These are phyloP conservation scores for Paracoccidioides brasiliensis DNA, from an alignment of 2,329 filamentous ascomycete species.

Conservation along the genomic window DNA sequence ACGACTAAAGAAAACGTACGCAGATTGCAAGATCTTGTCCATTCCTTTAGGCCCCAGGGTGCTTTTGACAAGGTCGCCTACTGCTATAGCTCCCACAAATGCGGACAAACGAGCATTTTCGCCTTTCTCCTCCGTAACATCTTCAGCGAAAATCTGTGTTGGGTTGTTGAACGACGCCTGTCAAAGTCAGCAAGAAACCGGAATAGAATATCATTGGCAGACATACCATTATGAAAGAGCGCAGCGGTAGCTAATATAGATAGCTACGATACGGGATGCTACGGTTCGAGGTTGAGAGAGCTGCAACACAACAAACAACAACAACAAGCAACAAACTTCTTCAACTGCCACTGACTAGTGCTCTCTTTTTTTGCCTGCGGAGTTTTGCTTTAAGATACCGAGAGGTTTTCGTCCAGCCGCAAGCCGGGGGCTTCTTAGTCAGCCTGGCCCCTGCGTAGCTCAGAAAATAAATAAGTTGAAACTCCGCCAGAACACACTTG, in stretches of 20 bases:
- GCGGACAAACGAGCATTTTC: constrained; percentile 98
- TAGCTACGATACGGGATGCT: not conserved
- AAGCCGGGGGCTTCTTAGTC: not conserved
- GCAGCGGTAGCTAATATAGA: not conserved
- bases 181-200: constrained; percentile 2
- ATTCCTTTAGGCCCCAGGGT: constrained; percentile 95
- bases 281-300: not conserved
- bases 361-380: too few relatives aligned
- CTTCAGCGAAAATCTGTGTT: constrained; percentile 95
- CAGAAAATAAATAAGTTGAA: too few relatives aligned
- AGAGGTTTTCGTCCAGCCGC: too few relatives aligned
- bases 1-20: constrained; percentile 43
- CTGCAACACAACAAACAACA: not conserved
- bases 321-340: not conserved
- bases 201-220: not conserved
- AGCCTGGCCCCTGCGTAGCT: not conserved
- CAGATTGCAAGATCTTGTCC: constrained; percentile 96
- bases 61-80: constrained; percentile 94
- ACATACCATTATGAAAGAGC: constrained; percentile 9
- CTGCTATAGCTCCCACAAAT: constrained; percentile 95
- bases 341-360: not conserved
- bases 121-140: constrained; percentile 94
- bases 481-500: too few relatives aligned
- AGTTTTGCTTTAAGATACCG: too few relatives aligned
- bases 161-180: constrained; percentile 48